These are phyloP conservation scores for Bassia scoparia DNA, from an alignment of 148 eudicot genomes.

Conservation along the genomic window DNA sequence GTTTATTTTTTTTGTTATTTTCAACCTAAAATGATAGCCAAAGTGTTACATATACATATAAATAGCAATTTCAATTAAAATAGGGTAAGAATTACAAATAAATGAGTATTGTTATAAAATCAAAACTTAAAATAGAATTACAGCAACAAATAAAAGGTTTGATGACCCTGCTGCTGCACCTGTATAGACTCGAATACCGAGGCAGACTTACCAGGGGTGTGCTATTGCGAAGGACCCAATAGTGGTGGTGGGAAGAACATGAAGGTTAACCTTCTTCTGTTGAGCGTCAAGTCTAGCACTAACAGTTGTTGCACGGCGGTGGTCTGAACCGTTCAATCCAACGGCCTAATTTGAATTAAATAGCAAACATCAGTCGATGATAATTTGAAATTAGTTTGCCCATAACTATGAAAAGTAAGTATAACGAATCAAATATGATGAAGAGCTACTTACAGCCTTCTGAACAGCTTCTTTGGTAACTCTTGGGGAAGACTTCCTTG, in stretches of 20 bases:
- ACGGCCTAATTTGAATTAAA: conserved; percentile 59
- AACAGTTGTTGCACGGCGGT: conserved; percentile 89
- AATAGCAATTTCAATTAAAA: no score
- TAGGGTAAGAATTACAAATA: no score
- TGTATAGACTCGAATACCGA: no score
- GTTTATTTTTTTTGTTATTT: no score
- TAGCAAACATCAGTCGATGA: conserved; percentile 7
- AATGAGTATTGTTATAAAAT: no score
- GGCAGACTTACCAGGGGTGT: no score
- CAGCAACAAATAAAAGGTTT: no score
- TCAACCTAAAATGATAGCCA: no score
- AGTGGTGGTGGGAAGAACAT: conserved; percentile 89
- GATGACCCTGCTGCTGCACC: no score
- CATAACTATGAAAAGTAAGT: background rate
- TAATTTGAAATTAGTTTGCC: background rate
- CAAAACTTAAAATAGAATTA: no score
- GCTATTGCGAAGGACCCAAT: conserved; percentile 97
- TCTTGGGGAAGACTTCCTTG: conserved; percentile 86
- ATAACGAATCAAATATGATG: background rate
- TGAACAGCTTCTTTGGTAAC: conserved; percentile 85
- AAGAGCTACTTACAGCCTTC: conserved; percentile 72
- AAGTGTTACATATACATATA: no score
- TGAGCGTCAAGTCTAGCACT: conserved; percentile 87
- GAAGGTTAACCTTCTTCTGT: conserved; percentile 96
- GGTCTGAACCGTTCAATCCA: conserved; percentile 86